Conservation (phyloP, 2,329 filamentous ascomycete species). For the Thielaviopsis musarum region DNA sequence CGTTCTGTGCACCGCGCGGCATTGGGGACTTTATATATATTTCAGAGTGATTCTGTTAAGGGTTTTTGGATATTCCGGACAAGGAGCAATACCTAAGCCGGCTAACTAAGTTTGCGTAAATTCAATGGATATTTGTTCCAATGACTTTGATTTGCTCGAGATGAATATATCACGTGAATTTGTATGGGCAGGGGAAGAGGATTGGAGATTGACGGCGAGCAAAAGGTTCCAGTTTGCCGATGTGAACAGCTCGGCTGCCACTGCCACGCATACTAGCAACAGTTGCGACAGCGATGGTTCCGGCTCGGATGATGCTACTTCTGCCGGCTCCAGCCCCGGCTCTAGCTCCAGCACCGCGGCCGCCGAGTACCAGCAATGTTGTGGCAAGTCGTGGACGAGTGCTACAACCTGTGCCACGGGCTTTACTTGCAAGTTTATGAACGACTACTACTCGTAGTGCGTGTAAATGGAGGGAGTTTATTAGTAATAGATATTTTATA, state of each 20-base stretch:
- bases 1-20: not conserved
- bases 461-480: constrained; percentile 16
- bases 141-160: too few species aligned
- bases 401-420: constrained; percentile 21
- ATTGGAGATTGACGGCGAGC: not conserved
- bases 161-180: too few species aligned
- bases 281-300: not conserved
- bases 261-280: not conserved
- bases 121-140: too few species aligned
- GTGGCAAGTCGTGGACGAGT: constrained; percentile 21
- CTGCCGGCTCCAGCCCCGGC: constrained; percentile 9
- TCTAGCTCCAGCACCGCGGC: constrained; percentile 15
- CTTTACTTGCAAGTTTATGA: constrained; percentile 22
- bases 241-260: not conserved
- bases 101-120: too few species aligned
- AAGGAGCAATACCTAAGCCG: too few species aligned
- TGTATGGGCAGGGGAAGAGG: not conserved
- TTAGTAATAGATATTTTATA: not conserved
- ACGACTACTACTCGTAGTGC: constrained; percentile 27
- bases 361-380: constrained; percentile 23
- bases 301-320: constrained; percentile 15
- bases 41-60: too few species aligned
- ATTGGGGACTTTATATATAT: not conserved
- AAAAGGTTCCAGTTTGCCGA: too few species aligned
- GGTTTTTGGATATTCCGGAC: too few species aligned